A percentile compares a stretch with the other conserved stretches of the same genome.
Evolutionary conservation across 495 filamentous ascomycete species (phyloP).

Genomic region (Penicillium ochrochloron): DNA sequence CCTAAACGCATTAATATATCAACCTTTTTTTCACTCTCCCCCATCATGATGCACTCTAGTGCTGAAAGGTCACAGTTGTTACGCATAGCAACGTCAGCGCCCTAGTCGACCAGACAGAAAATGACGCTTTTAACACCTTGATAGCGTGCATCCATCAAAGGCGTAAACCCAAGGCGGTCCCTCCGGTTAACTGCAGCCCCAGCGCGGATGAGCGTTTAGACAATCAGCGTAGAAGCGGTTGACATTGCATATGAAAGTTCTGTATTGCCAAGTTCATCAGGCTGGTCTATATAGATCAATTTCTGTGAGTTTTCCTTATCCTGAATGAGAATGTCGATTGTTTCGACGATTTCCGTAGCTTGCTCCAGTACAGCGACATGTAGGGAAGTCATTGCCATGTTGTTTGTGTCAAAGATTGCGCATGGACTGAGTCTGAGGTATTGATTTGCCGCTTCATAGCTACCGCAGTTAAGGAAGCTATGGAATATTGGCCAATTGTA

Average conservation of each 20-base stretch:
- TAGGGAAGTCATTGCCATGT: constrained; percentile 2
- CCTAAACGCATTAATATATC: too few relatives aligned
- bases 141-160: too few relatives aligned
- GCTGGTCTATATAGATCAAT: constrained; percentile 4
- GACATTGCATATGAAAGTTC: background rate
- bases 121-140: too few relatives aligned
- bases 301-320: background rate
- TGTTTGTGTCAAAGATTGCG: constrained; percentile 8
- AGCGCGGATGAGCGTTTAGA: constrained; percentile 1
- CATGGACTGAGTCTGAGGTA: constrained; percentile 1
- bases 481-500: background rate
- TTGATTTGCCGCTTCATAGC: constrained; percentile 1
- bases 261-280: background rate
- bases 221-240: background rate
- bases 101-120: too few relatives aligned
- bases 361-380: constrained; percentile 5
- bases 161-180: background rate
- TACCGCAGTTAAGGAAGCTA: background rate
- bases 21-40: too few relatives aligned
- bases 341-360: constrained; percentile 3
- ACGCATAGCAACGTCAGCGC: too few relatives aligned
- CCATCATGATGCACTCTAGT: too few relatives aligned
- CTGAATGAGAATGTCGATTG: background rate
- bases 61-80: too few relatives aligned
- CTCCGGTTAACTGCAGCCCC: constrained; percentile 2